Conservation (phyloP, 371 early-diverging fungal species). For the Blakeslea trispora region DNA sequence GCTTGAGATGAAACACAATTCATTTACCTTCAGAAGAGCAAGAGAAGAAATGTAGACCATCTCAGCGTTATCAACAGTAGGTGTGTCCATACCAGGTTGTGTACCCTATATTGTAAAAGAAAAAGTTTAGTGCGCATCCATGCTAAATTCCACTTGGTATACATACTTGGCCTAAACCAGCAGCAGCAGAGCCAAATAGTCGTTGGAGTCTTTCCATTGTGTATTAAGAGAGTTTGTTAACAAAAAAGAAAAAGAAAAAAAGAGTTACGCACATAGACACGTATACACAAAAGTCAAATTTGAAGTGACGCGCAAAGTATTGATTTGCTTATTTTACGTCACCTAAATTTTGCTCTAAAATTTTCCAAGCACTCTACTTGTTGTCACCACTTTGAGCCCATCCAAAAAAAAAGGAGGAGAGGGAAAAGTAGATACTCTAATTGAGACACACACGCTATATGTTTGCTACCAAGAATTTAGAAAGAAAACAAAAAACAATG, state of each 20-base stretch:
- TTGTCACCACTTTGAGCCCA: no score
- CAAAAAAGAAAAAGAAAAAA: background rate
- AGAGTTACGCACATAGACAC: conserved; percentile 3
- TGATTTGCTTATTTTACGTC: no score
- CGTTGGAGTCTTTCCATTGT: conserved; percentile 74
- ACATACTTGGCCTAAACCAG: conserved; percentile 48
- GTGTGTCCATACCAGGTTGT: conserved; percentile 85
- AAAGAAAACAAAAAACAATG: no score
- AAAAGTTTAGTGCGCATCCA: background rate
- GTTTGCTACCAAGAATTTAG: no score
- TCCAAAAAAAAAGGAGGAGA: no score
- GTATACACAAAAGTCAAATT: background rate
- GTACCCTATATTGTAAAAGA: conserved; percentile 40
- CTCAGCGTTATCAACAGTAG: conserved; percentile 97
- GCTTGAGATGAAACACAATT: background rate
- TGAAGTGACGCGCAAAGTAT: background rate
- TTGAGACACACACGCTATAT: no score
- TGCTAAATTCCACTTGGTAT: background rate
- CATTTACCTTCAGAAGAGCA: conserved; percentile 93
- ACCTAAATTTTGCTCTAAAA: no score
- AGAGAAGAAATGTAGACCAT: conserved; percentile 99
- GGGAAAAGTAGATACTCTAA: no score
- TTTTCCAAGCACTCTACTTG: no score
- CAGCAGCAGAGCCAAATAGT: conserved; percentile 66
- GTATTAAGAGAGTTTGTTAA: background rate